These are phyloP conservation scores for Oleoguttula mirabilis DNA, from an alignment of 495 filamentous ascomycete genomes.

Conservation along the genomic window DNA sequence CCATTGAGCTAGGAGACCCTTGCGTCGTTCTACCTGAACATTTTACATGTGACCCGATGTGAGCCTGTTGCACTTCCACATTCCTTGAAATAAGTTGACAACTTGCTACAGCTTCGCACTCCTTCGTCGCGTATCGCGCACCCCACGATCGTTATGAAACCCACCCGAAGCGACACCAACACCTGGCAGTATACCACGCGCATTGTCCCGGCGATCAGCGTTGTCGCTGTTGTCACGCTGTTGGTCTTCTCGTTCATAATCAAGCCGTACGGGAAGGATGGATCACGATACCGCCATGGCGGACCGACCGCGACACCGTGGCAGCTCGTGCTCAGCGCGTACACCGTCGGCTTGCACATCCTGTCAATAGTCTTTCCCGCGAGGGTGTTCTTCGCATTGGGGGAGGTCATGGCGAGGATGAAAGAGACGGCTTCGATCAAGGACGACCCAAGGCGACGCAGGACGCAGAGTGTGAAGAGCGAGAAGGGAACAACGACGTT, in stretches of 20 bases:
- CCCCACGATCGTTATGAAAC: too few relatives aligned
- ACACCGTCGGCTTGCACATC: conserved; percentile 42
- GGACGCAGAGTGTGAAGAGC: conserved; percentile 31
- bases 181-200: not conserved
- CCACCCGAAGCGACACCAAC: too few relatives aligned
- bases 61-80: too few relatives aligned
- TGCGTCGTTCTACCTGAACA: too few relatives aligned
- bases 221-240: not conserved
- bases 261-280: conserved; percentile 3
- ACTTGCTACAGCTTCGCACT: too few relatives aligned
- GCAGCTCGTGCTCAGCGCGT: conserved; percentile 25
- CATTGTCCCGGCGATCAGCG: conserved; percentile 4
- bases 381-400: conserved; percentile 41
- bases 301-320: conserved; percentile 6
- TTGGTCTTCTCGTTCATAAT: conserved; percentile 14
- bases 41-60: too few relatives aligned
- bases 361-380: conserved; percentile 42
- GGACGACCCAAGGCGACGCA: not conserved
- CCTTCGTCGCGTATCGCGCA: too few relatives aligned
- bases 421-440: conserved; percentile 34
- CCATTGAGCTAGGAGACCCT: too few relatives aligned
- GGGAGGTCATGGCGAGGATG: conserved; percentile 35
- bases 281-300: not conserved
- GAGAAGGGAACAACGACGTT: conserved; percentile 30
- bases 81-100: too few relatives aligned